Evolutionary conservation across 2,329 filamentous ascomycete genomes (phyloP).

Genomic region (Dendrostoma leiphaemia): DNA sequence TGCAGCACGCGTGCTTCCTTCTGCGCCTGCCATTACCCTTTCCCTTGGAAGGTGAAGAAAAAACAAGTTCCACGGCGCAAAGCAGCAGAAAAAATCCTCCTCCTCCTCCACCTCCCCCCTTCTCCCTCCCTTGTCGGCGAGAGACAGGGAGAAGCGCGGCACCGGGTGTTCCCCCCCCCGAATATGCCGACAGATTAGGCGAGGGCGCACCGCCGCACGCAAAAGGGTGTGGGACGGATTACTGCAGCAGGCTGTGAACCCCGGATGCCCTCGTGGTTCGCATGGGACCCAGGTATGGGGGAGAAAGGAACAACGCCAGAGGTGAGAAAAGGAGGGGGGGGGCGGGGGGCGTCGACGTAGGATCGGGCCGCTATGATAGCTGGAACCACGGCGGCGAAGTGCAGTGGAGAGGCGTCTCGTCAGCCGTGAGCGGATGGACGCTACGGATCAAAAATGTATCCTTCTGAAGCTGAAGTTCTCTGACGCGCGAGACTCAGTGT

Average conservation of each 20-base stretch:
- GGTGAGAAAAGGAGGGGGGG: neutral
- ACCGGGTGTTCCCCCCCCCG: neutral
- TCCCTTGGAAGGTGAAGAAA: neutral
- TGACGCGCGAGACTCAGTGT: no score
- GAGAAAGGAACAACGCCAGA: neutral
- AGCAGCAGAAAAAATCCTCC: no score
- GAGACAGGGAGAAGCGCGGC: neutral
- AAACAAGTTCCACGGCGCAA: no score
- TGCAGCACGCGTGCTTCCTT: neutral
- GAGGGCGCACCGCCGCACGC: neutral
- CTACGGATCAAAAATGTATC: no score
- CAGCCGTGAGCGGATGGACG: neutral
- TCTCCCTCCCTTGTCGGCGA: neutral
- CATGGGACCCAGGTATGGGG: neutral
- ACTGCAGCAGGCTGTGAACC: slow-evolving; percentile 5
- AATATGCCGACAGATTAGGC: slow-evolving; percentile 1
- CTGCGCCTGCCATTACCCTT: slow-evolving; percentile 6
- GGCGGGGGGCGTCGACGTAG: neutral
- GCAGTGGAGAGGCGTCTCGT: neutral
- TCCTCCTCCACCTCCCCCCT: neutral
- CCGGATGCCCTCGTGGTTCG: slow-evolving; percentile 4
- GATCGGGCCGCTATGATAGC: neutral
- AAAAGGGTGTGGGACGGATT: neutral
- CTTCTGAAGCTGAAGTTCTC: no score
- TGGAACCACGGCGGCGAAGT: neutral